phyloP scores from a whole-genome alignment of 768 basidiomycete species.

The Saitozyma sp. region DNA sequence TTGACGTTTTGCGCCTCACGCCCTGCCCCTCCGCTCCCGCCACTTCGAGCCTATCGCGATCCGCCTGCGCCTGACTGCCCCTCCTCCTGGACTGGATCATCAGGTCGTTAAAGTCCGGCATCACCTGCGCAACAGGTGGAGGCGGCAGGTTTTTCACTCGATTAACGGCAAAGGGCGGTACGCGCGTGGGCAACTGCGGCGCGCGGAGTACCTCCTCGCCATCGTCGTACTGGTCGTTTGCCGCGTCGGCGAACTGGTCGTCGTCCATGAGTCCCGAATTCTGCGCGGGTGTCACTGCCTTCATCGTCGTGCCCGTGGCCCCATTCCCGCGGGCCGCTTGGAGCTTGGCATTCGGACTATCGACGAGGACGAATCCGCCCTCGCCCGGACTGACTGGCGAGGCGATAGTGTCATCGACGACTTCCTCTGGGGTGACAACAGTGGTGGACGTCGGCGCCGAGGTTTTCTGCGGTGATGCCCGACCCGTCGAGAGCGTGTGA shows the following conservation, averaged over 20 bases:
- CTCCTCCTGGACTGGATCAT: conserved; percentile 15
- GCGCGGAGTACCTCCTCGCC: background rate
- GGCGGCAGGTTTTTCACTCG: conserved; percentile 36
- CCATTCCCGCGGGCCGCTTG: background rate
- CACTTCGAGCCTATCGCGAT: conserved; percentile 1
- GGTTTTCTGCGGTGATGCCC: too few species aligned
- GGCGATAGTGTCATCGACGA: background rate
- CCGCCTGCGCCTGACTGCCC: conserved; percentile 7
- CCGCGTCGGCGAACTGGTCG: too few species aligned
- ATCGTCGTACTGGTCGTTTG: too few species aligned
- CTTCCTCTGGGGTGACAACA: too few species aligned
- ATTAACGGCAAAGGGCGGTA: conserved; percentile 19
- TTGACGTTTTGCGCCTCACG: conserved; percentile 44
- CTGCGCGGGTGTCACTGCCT: too few species aligned
- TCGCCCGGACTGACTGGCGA: background rate
- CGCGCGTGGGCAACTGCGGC: conserved; percentile 9
- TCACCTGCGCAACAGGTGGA: conserved; percentile 48
- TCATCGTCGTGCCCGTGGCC: too few species aligned
- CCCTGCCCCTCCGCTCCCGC: conserved; percentile 13
- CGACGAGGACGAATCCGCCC: conserved; percentile 30
- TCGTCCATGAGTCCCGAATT: too few species aligned
- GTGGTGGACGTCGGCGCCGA: too few species aligned
- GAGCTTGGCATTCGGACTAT: conserved; percentile 28
- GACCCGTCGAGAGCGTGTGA: too few species aligned
- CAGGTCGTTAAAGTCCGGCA: conserved; percentile 45